phyloP scores from a whole-genome alignment of 2,329 filamentous ascomycete species.

The Colletotrichum orchidophilum region DNA sequence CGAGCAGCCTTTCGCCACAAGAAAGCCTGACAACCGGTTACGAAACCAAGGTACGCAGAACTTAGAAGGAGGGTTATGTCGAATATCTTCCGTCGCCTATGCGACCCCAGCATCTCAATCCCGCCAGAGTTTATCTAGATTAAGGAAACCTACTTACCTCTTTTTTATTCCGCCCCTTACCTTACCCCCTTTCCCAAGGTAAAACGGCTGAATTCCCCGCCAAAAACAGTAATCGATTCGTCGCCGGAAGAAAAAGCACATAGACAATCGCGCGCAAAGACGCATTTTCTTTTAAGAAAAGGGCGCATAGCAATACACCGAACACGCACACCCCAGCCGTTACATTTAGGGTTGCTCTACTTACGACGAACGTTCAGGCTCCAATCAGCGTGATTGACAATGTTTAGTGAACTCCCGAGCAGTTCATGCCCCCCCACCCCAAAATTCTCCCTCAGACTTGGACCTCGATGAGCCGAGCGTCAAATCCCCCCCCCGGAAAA shows the following conservation, averaged over 20 bases:
- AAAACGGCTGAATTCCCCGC: background rate
- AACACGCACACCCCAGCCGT: background rate
- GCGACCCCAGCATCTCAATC: background rate
- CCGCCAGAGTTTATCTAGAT: background rate
- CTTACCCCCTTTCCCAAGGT: background rate
- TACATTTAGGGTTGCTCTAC: background rate
- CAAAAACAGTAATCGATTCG: background rate
- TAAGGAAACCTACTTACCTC: no score
- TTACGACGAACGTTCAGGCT: background rate
- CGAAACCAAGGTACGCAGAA: background rate
- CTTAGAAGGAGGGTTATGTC: no score
- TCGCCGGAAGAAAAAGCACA: background rate
- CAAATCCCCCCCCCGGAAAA: no score
- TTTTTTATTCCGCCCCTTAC: background rate
- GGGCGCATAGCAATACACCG: no score
- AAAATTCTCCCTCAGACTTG: background rate
- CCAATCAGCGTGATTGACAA: background rate
- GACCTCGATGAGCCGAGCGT: background rate
- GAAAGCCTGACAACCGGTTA: background rate
- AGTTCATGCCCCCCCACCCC: background rate
- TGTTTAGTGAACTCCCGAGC: background rate
- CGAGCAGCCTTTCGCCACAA: no score
- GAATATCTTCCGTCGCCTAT: background rate
- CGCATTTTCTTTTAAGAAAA: no score
- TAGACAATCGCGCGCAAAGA: background rate